These are phyloP conservation scores for Schrenkiella parvula DNA, from an alignment of 345 rosid genomes.

Conservation along the genomic window DNA sequence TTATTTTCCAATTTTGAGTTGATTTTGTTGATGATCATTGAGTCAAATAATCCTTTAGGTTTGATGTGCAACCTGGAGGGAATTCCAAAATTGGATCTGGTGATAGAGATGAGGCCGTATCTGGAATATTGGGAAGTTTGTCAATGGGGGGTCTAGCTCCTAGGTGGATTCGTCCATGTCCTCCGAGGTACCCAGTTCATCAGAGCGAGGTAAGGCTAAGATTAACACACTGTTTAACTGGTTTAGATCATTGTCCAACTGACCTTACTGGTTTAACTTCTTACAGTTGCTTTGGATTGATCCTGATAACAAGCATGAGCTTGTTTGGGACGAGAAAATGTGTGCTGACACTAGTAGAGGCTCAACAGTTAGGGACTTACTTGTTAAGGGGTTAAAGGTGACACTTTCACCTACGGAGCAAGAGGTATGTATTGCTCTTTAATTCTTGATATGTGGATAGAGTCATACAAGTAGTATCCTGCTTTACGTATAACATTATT, in stretches of 20 bases:
- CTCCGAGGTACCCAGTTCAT: conserved; percentile 75
- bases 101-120: conserved; percentile 66
- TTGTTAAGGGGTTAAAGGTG: conserved; percentile 80
- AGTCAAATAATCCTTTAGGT: conserved; percentile 44
- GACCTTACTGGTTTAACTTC: conserved; percentile 8
- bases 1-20: conserved; percentile 16
- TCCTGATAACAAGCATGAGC: conserved; percentile 94
- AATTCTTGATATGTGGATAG: conserved; percentile 4
- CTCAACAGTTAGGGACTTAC: conserved; percentile 78
- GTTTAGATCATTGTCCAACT: conserved; percentile 1
- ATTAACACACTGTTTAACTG: neutral
- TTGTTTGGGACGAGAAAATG: conserved; percentile 94
- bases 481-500: no score
- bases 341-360: conserved; percentile 99
- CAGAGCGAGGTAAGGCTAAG: conserved; percentile 66
- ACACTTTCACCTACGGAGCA: conserved; percentile 75
- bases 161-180: conserved; percentile 77
- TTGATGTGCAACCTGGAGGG: conserved; percentile 73
- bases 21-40: conserved; percentile 17
- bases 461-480: neutral
- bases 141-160: conserved; percentile 60
- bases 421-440: conserved; percentile 46
- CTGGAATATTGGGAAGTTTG: conserved; percentile 48
- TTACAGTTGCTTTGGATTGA: conserved; percentile 88
- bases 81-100: conserved; percentile 81